Evolutionary conservation across 2,329 filamentous ascomycete species (phyloP).

Genomic region (Epichloe amarillans): DNA sequence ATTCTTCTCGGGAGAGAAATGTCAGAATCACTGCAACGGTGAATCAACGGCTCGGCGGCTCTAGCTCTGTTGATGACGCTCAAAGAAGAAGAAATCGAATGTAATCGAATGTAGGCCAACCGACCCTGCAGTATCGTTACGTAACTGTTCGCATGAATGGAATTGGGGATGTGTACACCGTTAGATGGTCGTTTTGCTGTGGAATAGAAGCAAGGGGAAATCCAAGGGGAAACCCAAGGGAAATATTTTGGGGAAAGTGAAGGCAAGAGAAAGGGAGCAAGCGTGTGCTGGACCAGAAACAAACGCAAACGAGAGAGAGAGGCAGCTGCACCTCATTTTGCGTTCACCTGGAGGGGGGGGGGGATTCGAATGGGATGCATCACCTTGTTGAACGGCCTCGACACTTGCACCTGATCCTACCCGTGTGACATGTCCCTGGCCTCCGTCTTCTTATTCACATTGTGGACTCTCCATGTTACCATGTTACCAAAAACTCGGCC

Average conservation of each 20-base stretch:
- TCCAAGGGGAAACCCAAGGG: neutral
- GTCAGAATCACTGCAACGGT: neutral
- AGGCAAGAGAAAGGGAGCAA: neutral
- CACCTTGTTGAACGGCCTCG: neutral
- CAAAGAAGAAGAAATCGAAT: neutral
- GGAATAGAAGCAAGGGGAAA: neutral
- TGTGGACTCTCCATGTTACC: too few species aligned
- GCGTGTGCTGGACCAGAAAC: neutral
- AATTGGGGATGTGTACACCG: neutral
- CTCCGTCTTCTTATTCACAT: too few species aligned
- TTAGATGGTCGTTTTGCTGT: too few species aligned
- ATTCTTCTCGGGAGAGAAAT: neutral
- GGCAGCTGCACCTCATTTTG: neutral
- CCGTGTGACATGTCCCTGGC: too few species aligned
- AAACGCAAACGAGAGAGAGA: neutral
- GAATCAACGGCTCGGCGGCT: neutral
- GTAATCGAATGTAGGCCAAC: neutral
- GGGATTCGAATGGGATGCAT: neutral
- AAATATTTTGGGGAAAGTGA: neutral
- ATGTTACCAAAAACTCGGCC: too few species aligned
- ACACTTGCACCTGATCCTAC: too few species aligned
- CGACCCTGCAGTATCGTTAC: neutral
- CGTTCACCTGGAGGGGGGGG: neutral
- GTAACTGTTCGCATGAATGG: neutral
- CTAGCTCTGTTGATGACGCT: neutral